These are phyloP conservation scores for Osmanthus fragrans DNA, from an alignment of 257 asterid genomes.

Conservation along the genomic window DNA sequence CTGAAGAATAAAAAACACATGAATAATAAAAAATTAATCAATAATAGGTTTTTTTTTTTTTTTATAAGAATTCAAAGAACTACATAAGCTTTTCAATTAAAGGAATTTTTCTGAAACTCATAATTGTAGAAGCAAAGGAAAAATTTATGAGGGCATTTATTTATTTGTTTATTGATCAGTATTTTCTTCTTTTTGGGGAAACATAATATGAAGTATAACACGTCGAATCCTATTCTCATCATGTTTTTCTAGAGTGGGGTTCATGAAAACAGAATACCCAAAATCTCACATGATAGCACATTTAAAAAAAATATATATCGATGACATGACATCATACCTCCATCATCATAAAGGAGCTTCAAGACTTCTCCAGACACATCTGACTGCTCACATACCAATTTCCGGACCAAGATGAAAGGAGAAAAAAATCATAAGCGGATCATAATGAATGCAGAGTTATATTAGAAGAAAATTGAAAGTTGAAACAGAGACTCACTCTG, in stretches of 20 bases:
- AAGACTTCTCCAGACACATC: conserved; percentile 83
- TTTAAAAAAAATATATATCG: neutral
- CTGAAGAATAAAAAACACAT: neutral
- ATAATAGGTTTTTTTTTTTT: neutral
- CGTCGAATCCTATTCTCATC: neutral
- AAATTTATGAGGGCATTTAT: neutral
- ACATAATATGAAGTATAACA: neutral
- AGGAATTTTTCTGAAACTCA: neutral
- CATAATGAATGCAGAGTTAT: conserved; percentile 16
- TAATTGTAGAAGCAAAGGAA: neutral
- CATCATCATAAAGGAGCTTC: conserved; percentile 71
- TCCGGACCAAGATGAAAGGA: conserved; percentile 16
- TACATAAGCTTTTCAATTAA: neutral
- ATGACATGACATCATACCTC: conserved; percentile 51
- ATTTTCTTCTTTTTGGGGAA: neutral
- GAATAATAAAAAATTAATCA: neutral
- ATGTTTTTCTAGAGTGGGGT: neutral
- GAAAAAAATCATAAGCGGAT: conserved; percentile 17
- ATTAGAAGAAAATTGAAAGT: neutral
- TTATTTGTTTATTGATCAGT: neutral
- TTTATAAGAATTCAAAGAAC: neutral
- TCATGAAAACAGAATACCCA: neutral
- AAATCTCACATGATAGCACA: neutral
- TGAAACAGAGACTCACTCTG: conserved; percentile 50
- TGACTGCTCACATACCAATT: conserved; percentile 50